A percentile compares a stretch with the other conserved stretches of the same genome.
Conservation (phyloP, 2,329 filamentous ascomycete genomes). For the Atkinsonella texensis region DNA sequence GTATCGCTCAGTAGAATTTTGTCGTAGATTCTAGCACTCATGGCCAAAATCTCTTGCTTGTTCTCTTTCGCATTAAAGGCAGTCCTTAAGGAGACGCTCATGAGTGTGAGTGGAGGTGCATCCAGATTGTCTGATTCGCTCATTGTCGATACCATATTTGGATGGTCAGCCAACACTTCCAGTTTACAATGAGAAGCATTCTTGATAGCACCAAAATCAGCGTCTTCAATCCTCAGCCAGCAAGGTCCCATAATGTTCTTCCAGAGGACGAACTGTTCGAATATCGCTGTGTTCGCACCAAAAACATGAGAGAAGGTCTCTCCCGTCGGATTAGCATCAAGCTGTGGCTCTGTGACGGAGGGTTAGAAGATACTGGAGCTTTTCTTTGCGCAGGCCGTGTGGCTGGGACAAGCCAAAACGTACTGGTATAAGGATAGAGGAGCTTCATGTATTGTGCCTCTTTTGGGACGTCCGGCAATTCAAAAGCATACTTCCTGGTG, state of each 20-base stretch:
- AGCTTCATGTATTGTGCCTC: constrained; percentile 89
- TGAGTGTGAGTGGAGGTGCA: constrained; percentile 79
- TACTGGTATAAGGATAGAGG: constrained; percentile 84
- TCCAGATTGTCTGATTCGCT: constrained; percentile 73
- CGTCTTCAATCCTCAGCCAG: constrained; percentile 84
- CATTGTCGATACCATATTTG: constrained; percentile 60
- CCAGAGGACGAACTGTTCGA: constrained; percentile 97
- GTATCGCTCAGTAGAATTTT: constrained; percentile 80
- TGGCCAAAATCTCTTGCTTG: constrained; percentile 88
- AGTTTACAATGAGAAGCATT: constrained; percentile 97
- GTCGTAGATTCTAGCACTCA: constrained; percentile 86
- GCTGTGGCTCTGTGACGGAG: constrained; percentile 40
- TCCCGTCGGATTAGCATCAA: constrained; percentile 61
- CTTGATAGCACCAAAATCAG: constrained; percentile 72
- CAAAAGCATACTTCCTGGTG: constrained; percentile 89
- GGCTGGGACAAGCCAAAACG: constrained; percentile 4
- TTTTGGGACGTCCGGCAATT: constrained; percentile 73
- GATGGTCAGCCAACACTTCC: constrained; percentile 71
- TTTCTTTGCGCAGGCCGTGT: neutral
- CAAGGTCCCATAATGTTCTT: constrained; percentile 99
- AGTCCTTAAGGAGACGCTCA: constrained; percentile 85
- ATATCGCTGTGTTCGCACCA: constrained; percentile 82
- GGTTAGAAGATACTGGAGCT: constrained; percentile 9
- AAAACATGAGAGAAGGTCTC: constrained; percentile 93
- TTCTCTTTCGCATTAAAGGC: constrained; percentile 84